Conservation (phyloP, 2,329 filamentous ascomycete species). For the Xylariaceae sp. region DNA sequence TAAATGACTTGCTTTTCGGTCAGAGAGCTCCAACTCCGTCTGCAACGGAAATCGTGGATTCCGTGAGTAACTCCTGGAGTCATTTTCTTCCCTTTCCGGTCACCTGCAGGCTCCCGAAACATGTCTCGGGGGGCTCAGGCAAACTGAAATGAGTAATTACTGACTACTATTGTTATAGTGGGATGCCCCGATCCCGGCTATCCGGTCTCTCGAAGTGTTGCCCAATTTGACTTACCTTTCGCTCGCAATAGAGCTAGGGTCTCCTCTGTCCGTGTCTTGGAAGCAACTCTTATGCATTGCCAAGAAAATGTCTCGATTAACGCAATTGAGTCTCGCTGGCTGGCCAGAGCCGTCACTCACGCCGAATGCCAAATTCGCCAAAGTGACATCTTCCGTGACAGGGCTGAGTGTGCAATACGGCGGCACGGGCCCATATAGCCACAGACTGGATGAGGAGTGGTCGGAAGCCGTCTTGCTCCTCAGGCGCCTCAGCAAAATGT, state of each 20-base stretch:
- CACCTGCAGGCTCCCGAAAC: no score
- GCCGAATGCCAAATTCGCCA: constrained; percentile 47
- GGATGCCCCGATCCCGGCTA: constrained; percentile 38
- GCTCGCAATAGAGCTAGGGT: constrained; percentile 45
- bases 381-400: constrained; percentile 41
- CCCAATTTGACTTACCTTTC: constrained; percentile 60
- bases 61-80: constrained; percentile 52
- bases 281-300: constrained; percentile 54
- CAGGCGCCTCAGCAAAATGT: constrained; percentile 47
- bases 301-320: constrained; percentile 49
- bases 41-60: constrained; percentile 14
- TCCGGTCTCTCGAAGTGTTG: constrained; percentile 36
- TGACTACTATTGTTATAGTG: no score
- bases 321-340: constrained; percentile 57
- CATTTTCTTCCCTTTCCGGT: no score
- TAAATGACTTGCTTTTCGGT: constrained; percentile 50
- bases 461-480: constrained; percentile 55
- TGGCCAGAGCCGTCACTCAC: constrained; percentile 60
- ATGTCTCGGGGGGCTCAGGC: no score
- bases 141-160: no score
- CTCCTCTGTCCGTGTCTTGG: constrained; percentile 46
- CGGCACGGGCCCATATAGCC: constrained; percentile 55
- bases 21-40: constrained; percentile 16
- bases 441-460: constrained; percentile 56
- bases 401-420: constrained; percentile 48